These are phyloP conservation scores for Cucurbita argyrosperma DNA, from an alignment of 306 rosid species.

Conservation along the genomic window DNA sequence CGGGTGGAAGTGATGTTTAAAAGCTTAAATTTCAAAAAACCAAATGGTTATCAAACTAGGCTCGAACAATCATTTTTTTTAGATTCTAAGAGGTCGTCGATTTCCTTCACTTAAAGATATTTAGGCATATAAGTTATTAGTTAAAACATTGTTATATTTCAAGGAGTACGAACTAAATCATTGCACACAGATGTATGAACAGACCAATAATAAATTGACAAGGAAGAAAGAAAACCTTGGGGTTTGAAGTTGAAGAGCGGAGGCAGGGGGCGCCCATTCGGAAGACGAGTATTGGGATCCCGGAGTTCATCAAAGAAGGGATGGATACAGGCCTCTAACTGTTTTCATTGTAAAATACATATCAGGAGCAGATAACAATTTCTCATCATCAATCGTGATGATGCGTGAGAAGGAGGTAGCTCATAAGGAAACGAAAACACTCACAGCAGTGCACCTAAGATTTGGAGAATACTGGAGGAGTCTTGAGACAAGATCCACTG, in stretches of 20 bases:
- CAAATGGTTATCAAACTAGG: not conserved
- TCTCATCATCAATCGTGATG: too few relatives aligned
- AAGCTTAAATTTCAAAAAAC: too few relatives aligned
- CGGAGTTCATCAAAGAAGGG: slow-evolving; percentile 61
- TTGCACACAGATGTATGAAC: not conserved
- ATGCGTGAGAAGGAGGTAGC: not conserved
- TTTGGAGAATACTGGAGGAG: slow-evolving; percentile 64
- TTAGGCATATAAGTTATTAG: not conserved
- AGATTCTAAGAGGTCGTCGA: not conserved
- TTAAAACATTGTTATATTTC: not conserved
- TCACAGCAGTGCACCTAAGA: slow-evolving; percentile 46
- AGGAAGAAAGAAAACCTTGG: slow-evolving; percentile 29
- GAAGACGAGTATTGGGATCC: slow-evolving; percentile 41
- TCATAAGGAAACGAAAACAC: slow-evolving; percentile 8
- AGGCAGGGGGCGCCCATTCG: slow-evolving; percentile 50
- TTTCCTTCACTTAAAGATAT: not conserved
- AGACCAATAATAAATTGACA: not conserved
- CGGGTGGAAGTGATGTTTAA: too few relatives aligned
- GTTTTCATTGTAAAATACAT: not conserved
- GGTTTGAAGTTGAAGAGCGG: slow-evolving; percentile 58
- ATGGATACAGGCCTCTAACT: slow-evolving; percentile 48
- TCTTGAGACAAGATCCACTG: slow-evolving; percentile 56
- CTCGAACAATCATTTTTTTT: too few relatives aligned
- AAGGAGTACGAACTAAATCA: not conserved
- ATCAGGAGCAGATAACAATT: not conserved